Conservation (phyloP, 2,329 filamentous ascomycete genomes). For the Fusarium humuli region DNA sequence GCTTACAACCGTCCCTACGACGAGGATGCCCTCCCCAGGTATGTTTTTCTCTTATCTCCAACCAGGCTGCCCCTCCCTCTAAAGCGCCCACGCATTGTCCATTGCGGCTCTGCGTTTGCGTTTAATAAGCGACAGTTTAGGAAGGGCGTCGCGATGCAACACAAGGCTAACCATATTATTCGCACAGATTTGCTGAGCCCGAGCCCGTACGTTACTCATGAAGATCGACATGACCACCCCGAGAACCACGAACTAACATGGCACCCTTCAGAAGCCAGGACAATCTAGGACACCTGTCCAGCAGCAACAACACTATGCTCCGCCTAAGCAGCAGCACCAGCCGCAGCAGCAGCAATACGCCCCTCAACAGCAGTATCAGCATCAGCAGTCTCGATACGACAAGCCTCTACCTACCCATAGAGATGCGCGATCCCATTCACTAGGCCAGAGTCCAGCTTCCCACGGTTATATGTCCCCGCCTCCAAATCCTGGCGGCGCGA, state of each 20-base stretch:
- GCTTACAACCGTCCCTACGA: conserved; percentile 95
- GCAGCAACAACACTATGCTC: conserved; percentile 49
- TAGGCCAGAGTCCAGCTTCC: conserved; percentile 45
- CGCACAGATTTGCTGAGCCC: conserved; percentile 76
- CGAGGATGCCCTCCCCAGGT: conserved; percentile 94
- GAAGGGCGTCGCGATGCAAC: conserved; percentile 23
- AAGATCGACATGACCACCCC: neutral
- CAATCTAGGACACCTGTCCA: conserved; percentile 46
- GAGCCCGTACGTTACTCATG: conserved; percentile 66
- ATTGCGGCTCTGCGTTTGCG: conserved; percentile 38
- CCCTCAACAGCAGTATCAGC: conserved; percentile 39
- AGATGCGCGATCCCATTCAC: conserved; percentile 44
- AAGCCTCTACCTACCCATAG: conserved; percentile 57
- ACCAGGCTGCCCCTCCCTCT: conserved; percentile 37
- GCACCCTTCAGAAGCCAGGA: conserved; percentile 52
- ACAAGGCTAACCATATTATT: conserved; percentile 43
- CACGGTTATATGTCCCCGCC: conserved; percentile 65
- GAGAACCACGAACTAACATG: conserved; percentile 32
- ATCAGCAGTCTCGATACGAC: conserved; percentile 58
- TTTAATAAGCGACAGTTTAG: conserved; percentile 8
- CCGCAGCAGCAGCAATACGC: conserved; percentile 15
- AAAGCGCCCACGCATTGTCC: conserved; percentile 12
- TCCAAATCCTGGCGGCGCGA: conserved; percentile 57
- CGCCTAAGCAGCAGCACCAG: conserved; percentile 40
- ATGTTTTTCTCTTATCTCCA: conserved; percentile 2